Percentiles rank a stretch among this genome's conserved stretches.
Evolutionary conservation across 2,329 filamentous ascomycete genomes (phyloP).

Genomic region (Colletotrichum tofieldiae): DNA sequence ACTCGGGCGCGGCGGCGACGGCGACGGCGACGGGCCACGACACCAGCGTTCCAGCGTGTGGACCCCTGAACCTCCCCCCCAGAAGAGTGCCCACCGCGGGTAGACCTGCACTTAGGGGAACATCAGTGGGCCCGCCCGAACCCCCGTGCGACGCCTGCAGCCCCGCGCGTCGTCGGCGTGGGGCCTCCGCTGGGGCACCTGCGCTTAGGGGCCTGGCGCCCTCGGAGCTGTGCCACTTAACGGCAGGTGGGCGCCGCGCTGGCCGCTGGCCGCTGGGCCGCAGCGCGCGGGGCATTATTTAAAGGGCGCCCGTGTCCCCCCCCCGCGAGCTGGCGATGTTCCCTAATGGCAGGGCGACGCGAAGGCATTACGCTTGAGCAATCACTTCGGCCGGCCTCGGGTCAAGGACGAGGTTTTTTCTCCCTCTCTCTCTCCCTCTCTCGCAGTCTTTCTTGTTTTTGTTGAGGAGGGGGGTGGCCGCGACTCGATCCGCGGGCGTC

Average conservation of each 20-base stretch:
- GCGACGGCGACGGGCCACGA: slow-evolving; percentile 3
- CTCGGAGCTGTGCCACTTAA: slow-evolving; percentile 41
- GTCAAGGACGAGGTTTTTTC: slow-evolving; percentile 6
- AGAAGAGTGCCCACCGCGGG: slow-evolving; percentile 26
- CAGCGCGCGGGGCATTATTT: slow-evolving; percentile 37
- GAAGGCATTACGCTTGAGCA: slow-evolving; percentile 28
- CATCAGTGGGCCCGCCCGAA: slow-evolving; percentile 23
- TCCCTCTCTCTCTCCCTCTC: not conserved
- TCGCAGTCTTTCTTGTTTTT: not conserved
- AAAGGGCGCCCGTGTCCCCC: slow-evolving; percentile 30
- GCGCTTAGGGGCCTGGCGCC: slow-evolving; percentile 45
- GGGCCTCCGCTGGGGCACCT: slow-evolving; percentile 39
- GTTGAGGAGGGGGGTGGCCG: not conserved
- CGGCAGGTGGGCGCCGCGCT: slow-evolving; percentile 32
- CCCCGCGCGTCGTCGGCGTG: slow-evolving; percentile 7
- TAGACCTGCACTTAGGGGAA: slow-evolving; percentile 44
- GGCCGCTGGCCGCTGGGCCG: not conserved
- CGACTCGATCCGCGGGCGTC: too few relatives aligned
- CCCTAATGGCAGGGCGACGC: slow-evolving; percentile 43
- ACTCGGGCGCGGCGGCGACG: not conserved
- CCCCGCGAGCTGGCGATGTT: slow-evolving; percentile 26
- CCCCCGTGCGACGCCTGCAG: not conserved
- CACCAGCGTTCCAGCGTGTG: slow-evolving; percentile 27
- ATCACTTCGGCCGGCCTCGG: not conserved
- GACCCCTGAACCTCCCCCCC: slow-evolving; percentile 6